Base-by-base conservation (phyloP, 2,329 filamentous ascomycete species). In the Microdochium paspali region DNA sequence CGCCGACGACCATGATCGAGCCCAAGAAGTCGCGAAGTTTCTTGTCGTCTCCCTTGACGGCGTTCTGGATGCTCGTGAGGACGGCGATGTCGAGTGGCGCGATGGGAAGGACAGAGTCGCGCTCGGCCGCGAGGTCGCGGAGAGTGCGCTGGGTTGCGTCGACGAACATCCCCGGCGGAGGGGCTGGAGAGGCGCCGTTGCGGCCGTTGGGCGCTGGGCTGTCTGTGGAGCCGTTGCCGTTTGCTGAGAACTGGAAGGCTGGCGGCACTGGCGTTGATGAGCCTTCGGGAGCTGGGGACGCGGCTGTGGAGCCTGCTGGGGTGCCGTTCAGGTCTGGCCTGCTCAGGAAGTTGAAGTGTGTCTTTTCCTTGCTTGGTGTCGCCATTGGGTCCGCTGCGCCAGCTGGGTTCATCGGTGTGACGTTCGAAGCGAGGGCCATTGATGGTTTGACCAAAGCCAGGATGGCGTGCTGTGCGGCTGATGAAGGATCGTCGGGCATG, bases 61-160 rank as follows among this genome's bases (percentile, higher is more conserved):
- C 93, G 64, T 95, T 86, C 44, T 86, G 79, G 59, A 97, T 95
- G 44, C 84, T 90, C 15, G 87, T 90, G 50, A 96, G 77, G 57
- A 98, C 95, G 4, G 93, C 91, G 51, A 84, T 79, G 63, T 97
- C 91, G 24, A 98, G 79, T 0, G 91, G 83, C 49, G 87, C 87
- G 12, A 90, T 68, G 0, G 93, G 90, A 3, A 96, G 76, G 28
- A 93, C 84, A 35, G 81, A 76, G 60, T 97, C 91, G 44, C 87
- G 82, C 59, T 87, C 83, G 23, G 76, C 73, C 9, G 84, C 85
- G 10, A 86, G 65, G 9, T 66, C 64, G 54, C 73, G 73, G 42
- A 70, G 65, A 18, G 65, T 71, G 62, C 80, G 66, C 66, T 76
- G 55, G 60, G 71, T 53, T 63, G 71, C 46, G 62, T 81, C 79